Evolutionary conservation across 2,329 filamentous ascomycete genomes (phyloP).

Genomic region (Fusarium sterilihyphosum): DNA sequence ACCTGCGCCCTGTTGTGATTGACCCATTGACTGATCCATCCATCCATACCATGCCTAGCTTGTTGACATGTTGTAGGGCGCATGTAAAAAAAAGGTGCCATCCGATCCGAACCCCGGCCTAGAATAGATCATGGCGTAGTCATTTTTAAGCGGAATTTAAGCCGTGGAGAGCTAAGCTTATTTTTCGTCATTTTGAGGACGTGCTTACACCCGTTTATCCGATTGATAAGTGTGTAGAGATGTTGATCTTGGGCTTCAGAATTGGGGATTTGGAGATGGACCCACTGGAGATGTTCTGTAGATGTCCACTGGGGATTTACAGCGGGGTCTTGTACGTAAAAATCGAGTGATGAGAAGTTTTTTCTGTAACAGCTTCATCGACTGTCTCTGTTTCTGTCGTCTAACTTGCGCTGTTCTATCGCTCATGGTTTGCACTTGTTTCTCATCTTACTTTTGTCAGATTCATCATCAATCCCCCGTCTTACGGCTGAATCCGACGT

Average conservation of each 20-base stretch:
- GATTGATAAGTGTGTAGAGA: not conserved
- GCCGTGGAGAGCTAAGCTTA: not conserved
- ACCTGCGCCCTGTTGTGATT: constrained; percentile 30
- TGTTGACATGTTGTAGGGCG: constrained; percentile 38
- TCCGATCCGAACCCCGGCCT: constrained; percentile 22
- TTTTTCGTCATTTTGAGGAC: not conserved
- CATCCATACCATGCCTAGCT: constrained; percentile 13
- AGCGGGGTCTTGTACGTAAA: constrained; percentile 33
- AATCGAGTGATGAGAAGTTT: constrained; percentile 8
- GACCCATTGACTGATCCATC: constrained; percentile 29
- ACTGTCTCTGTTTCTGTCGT: too few relatives aligned
- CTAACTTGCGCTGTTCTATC: not conserved
- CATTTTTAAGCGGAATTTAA: not conserved
- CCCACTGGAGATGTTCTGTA: constrained; percentile 23
- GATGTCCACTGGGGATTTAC: not conserved
- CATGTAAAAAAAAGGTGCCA: constrained; percentile 4
- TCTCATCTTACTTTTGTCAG: constrained; percentile 9
- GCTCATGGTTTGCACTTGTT: not conserved
- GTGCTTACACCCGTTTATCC: constrained; percentile 6
- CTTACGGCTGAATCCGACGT: constrained; percentile 14
- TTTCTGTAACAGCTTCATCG: not conserved
- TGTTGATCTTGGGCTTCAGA: not conserved
- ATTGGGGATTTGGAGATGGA: not conserved
- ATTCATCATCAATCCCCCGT: not conserved
- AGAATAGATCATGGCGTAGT: not conserved